Conservation (phyloP, 2,329 filamentous ascomycete genomes). For the Colletotrichum somersetense region DNA sequence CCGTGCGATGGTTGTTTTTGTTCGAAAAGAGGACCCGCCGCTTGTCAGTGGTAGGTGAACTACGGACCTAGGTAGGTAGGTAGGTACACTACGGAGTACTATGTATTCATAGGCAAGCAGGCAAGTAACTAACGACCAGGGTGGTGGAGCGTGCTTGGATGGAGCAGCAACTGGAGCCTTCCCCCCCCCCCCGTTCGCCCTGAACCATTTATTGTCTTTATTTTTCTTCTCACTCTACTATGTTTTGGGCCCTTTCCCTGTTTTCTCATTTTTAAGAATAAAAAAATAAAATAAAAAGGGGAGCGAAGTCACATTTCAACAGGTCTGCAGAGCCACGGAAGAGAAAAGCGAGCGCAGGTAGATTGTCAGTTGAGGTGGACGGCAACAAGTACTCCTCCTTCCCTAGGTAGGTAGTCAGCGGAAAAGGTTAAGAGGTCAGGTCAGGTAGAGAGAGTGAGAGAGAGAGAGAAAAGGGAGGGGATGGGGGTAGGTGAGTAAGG, state of each 20-base stretch:
- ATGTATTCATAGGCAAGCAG: background rate
- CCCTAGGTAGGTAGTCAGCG: background rate
- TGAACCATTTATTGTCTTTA: slow-evolving; percentile 1
- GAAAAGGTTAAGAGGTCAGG: background rate
- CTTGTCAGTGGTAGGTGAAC: slow-evolving; percentile 30
- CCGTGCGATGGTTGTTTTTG: slow-evolving; percentile 38
- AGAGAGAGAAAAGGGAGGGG: background rate
- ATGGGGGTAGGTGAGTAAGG: background rate
- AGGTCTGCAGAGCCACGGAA: slow-evolving; percentile 13
- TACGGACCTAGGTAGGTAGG: background rate
- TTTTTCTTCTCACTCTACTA: background rate
- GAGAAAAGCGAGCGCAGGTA: slow-evolving; percentile 8
- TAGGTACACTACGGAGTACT: background rate
- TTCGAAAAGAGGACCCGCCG: slow-evolving; percentile 36
- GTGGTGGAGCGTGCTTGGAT: slow-evolving; percentile 32
- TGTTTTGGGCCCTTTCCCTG: background rate
- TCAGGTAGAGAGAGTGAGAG: background rate
- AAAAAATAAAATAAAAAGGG: background rate
- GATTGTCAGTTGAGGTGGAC: slow-evolving; percentile 3
- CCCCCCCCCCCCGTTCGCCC: background rate
- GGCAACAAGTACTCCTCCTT: background rate
- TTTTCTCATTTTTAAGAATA: too few relatives aligned
- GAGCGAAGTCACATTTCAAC: slow-evolving; percentile 20
- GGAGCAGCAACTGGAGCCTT: slow-evolving; percentile 37
- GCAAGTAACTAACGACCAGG: slow-evolving; percentile 36